Conservation (phyloP, 371 early-diverging fungal genomes). For the Mortierella sp. region DNA sequence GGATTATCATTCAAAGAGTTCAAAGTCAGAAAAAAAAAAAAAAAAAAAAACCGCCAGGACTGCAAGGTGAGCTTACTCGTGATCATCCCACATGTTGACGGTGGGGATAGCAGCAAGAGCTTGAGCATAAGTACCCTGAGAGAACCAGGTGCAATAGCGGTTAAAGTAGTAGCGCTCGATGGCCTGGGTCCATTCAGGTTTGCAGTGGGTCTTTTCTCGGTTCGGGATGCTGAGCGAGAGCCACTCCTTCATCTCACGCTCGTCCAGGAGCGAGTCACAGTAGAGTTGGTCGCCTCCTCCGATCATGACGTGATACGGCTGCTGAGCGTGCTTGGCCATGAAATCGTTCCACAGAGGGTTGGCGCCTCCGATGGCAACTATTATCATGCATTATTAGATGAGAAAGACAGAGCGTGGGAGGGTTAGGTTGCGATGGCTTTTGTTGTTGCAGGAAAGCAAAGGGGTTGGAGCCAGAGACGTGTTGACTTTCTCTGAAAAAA, state of each 20-base stretch:
- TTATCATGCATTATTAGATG: neutral
- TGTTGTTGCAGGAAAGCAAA: neutral
- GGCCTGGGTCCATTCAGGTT: conserved; percentile 62
- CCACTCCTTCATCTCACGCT: conserved; percentile 70
- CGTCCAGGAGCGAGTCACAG: conserved; percentile 68
- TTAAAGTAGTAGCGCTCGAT: conserved; percentile 80
- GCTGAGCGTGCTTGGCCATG: conserved; percentile 69
- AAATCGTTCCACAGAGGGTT: conserved; percentile 85
- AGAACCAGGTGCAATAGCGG: conserved; percentile 78
- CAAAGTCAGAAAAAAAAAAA: neutral
- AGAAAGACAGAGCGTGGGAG: neutral
- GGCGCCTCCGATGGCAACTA: conserved; percentile 66
- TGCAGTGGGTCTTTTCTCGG: conserved; percentile 58
- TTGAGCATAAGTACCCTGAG: conserved; percentile 66
- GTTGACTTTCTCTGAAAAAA: too few relatives aligned
- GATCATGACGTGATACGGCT: conserved; percentile 82
- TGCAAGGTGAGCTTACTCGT: conserved; percentile 58
- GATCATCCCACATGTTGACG: conserved; percentile 84
- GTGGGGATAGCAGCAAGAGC: conserved; percentile 80
- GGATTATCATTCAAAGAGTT: conserved; percentile 41
- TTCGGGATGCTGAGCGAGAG: conserved; percentile 53
- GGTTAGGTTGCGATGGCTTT: neutral
- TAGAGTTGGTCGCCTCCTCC: conserved; percentile 93
- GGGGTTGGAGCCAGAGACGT: neutral
- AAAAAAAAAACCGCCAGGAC: conserved; percentile 3